phyloP scores from a whole-genome alignment of 192 early-diverging fungal species.

The Rhizoclosmatium sp. region DNA sequence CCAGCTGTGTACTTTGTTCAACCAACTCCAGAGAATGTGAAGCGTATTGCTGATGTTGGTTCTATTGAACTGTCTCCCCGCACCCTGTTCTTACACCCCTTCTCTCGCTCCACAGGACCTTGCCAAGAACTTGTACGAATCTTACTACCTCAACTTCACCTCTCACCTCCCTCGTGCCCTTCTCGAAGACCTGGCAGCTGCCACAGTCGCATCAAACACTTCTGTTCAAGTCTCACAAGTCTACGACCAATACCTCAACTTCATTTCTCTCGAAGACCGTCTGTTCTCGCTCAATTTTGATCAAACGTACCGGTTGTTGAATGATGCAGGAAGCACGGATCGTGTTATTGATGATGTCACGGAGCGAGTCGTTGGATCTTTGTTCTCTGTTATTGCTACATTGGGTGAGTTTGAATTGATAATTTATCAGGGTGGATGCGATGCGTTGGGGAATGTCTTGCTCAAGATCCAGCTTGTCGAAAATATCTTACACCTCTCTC shows the following conservation, averaged over 20 bases:
- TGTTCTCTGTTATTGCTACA: conserved; percentile 93
- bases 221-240: conserved; percentile 86
- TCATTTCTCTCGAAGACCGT: conserved; percentile 87
- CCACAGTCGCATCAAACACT: conserved; percentile 77
- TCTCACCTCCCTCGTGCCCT: conserved; percentile 84
- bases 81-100: not conserved
- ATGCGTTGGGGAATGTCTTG: not conserved
- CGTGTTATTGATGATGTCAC: conserved; percentile 80
- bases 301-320: conserved; percentile 80
- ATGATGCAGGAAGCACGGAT: conserved; percentile 85
- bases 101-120: conserved; percentile 74
- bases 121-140: conserved; percentile 88
- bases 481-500: not conserved
- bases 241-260: conserved; percentile 98
- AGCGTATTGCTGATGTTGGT: conserved; percentile 76
- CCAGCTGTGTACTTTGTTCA: conserved; percentile 97
- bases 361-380: conserved; percentile 76
- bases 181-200: conserved; percentile 92
- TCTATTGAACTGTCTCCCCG: not conserved
- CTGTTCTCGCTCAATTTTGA: conserved; percentile 92
- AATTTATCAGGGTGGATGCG: not conserved
- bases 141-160: conserved; percentile 96
- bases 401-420: conserved; percentile 60
- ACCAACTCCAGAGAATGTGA: conserved; percentile 88
- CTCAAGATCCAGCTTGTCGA: not conserved